Percentiles rank a stretch among this genome's conserved stretches.
These are phyloP conservation scores for Pleurotus salmoneostramineus DNA, from an alignment of 768 basidiomycete species.

Conservation along the genomic window DNA sequence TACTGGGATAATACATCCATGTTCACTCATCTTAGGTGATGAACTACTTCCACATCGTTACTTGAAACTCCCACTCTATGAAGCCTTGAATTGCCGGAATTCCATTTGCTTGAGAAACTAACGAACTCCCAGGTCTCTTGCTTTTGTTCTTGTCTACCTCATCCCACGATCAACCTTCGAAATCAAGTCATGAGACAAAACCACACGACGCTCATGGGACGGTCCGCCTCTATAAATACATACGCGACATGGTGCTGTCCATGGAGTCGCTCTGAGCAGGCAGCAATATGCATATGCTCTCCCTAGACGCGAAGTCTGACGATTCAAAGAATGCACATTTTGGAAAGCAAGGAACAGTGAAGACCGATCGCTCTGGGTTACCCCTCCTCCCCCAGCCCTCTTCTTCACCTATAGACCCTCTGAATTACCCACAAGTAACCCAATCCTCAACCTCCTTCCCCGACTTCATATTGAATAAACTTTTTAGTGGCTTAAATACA, in stretches of 20 bases:
- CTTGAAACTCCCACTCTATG: too few species aligned
- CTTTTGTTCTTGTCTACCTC: not conserved
- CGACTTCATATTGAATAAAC: not conserved
- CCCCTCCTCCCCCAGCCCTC: constrained; percentile 41
- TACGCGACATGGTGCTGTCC: too few species aligned
- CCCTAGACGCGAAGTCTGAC: not conserved
- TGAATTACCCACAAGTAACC: constrained; percentile 35
- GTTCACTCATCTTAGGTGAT: too few species aligned
- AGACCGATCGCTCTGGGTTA: constrained; percentile 30
- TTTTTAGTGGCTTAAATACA: constrained; percentile 30
- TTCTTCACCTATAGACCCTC: constrained; percentile 31
- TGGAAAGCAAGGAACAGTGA: constrained; percentile 10
- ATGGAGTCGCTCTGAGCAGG: too few species aligned
- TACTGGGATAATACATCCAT: too few species aligned
- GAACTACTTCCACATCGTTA: too few species aligned
- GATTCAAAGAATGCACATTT: too few species aligned
- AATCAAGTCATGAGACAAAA: not conserved
- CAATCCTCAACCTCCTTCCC: not conserved
- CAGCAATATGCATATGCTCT: not conserved
- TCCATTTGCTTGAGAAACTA: too few species aligned
- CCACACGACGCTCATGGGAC: not conserved
- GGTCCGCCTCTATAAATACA: not conserved
- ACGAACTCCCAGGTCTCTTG: not conserved
- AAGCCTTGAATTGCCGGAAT: too few species aligned
- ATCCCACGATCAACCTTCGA: not conserved